phyloP scores from a whole-genome alignment of 192 early-diverging fungal genomes.

The Obelidium mucronatum region DNA sequence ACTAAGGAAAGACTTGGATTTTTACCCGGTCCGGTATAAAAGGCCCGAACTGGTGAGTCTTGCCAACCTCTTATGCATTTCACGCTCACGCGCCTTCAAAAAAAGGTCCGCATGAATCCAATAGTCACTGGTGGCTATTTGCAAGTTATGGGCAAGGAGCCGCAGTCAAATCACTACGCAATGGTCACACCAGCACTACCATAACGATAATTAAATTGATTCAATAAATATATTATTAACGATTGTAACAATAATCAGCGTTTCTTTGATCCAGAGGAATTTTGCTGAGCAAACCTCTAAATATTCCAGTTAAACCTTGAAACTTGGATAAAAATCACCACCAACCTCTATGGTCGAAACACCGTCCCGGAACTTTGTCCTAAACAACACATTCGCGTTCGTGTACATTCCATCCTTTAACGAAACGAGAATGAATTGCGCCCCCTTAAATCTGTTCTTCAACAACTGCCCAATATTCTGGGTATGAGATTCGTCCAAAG shows the following conservation, averaged over 20 bases:
- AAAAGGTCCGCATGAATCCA: constrained; percentile 17
- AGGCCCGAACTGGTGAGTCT: constrained; percentile 21
- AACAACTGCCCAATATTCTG: constrained; percentile 98
- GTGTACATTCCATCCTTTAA: constrained; percentile 99
- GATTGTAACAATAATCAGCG: too few relatives aligned
- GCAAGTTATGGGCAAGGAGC: neutral
- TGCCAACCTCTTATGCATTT: neutral
- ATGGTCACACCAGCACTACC: neutral
- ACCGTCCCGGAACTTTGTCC: constrained; percentile 92
- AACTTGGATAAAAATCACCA: neutral
- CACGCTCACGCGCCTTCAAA: neutral
- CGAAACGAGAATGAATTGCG: constrained; percentile 98
- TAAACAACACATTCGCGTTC: constrained; percentile 97
- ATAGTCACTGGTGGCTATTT: constrained; percentile 23
- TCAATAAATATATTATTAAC: too few relatives aligned
- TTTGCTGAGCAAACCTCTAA: neutral
- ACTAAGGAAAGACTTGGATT: constrained; percentile 33
- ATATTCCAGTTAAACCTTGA: neutral
- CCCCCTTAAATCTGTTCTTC: constrained; percentile 90
- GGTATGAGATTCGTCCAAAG: constrained; percentile 96
- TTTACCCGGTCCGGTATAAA: constrained; percentile 7
- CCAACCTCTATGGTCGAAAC: constrained; percentile 88
- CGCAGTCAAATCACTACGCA: neutral
- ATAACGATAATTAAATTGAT: too few relatives aligned
- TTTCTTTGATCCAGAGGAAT: too few relatives aligned